Base-by-base conservation (phyloP, 805 yeast genomes). In the Barnettozyma sucrosica region DNA sequence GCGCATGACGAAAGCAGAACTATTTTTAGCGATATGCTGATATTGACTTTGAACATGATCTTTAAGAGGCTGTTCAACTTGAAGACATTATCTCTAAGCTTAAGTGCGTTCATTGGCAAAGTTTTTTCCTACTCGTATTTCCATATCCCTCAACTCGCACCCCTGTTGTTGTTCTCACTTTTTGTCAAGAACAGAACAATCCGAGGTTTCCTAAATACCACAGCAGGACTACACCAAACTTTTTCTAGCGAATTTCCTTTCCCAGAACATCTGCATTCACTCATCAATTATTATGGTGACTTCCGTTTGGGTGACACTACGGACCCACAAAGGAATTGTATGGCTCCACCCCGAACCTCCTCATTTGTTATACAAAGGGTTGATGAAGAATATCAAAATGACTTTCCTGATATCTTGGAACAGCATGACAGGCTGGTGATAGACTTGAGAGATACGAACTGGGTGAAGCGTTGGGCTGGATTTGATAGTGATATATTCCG, bases 401-500 rank as follows among this genome's bases (percentile, higher is more conserved):
- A 46, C 13, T 47, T 23, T n/a, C 7, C 36, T 30, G 49, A 45
- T 18, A n/a, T 21, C 19, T 20, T 49, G 18, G 47, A 42, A n/a
- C 39, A 40, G 4, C 10, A 49, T 76, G 80, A 41, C 58, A 69
- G 47, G 7, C 33, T 58, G 3, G 21, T 19, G 4, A 51, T 60
- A 13, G 81, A 81, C 50, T 80, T 85, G 8, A 74, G 67, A 49
- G 86, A 84, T 6, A 57, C 70, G 23, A 42, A 52, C 5, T 81
- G 88, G 88, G 82, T 79, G 9, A 66, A 72, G 48, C 67, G 80
- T 53, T 82, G 87, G 87, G 69, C 74, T 46, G 66, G 72, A 44
- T 65, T 74, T 48, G 84, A 79, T 51, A 68, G 79, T 46, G 82
- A 79, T 54, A 65, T 81, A 3, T 81, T 81, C 62, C 71, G 74